Conservation (phyloP, 768 basidiomycete genomes). For the Collybia nuda region DNA sequence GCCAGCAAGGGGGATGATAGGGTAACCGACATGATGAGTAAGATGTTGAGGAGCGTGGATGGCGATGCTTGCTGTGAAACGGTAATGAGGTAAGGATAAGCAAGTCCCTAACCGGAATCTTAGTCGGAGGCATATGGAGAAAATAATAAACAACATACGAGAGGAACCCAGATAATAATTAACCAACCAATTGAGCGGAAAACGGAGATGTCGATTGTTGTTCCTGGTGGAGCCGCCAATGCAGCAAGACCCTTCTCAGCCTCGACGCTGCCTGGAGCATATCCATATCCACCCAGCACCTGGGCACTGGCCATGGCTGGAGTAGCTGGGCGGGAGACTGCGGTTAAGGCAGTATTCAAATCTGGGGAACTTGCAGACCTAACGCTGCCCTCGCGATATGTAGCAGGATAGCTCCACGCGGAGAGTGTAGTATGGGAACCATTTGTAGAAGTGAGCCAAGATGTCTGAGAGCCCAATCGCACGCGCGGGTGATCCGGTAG, state of each 20-base stretch:
- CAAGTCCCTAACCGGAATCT: slow-evolving; percentile 43
- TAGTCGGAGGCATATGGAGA: not conserved
- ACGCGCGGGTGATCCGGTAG: slow-evolving; percentile 37
- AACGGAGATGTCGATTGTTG: slow-evolving; percentile 55
- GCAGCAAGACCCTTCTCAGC: slow-evolving; percentile 55
- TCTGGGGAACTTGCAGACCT: slow-evolving; percentile 39
- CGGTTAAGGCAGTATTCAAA: slow-evolving; percentile 38
- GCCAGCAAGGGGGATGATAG: slow-evolving; percentile 68
- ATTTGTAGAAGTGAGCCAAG: slow-evolving; percentile 70
- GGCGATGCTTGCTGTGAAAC: slow-evolving; percentile 35
- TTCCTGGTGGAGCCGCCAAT: slow-evolving; percentile 40
- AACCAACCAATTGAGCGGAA: slow-evolving; percentile 63
- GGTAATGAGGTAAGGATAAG: slow-evolving; percentile 61
- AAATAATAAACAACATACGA: slow-evolving; percentile 43
- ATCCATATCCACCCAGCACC: slow-evolving; percentile 72
- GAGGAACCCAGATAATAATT: slow-evolving; percentile 64
- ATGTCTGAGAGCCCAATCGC: slow-evolving; percentile 65
- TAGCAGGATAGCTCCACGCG: slow-evolving; percentile 69
- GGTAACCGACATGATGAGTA: slow-evolving; percentile 65
- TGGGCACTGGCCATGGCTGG: slow-evolving; percentile 57
- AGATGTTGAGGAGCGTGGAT: slow-evolving; percentile 39
- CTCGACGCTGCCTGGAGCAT: slow-evolving; percentile 40
- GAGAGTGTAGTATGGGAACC: slow-evolving; percentile 58
- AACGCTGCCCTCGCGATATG: slow-evolving; percentile 31
- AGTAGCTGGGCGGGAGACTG: slow-evolving; percentile 45